Base-by-base conservation (phyloP, 73 alveolate species). In the Paramecium biaurelia region DNA sequence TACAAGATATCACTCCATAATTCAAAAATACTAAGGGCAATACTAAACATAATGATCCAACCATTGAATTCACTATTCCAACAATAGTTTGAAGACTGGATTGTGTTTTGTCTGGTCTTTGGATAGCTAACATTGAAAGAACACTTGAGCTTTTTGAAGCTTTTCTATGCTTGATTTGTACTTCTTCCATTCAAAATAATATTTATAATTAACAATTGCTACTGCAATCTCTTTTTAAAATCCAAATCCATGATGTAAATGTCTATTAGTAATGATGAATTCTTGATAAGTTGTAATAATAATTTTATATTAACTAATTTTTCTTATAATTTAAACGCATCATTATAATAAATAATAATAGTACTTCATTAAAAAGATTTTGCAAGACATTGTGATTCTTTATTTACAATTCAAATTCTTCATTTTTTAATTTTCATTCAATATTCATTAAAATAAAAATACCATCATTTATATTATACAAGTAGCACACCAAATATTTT, bases 41-140 rank as follows among this genome's bases (percentile, higher is more conserved):
- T 2, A 89, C 85, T 34, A 89, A 53, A 43, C 89, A 70, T 14
- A 89, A 57, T 1, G 94, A 89, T 9, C 94, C 94, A 43, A 89
- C 94, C 94, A 89, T 89, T 28, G 94, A 89, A 24, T 89, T 89
- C 0, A 85, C 74, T 42, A 89, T 70, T 21, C 92, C 94, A 21
- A 89, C 43, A 4, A 89, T 89, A 1, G 94, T 89, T 79, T 79
- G 15, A 0, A 79, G 6, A 24, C 74, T 79, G 0, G 90, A 38
- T 12, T 79, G 21, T 43, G 45, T 43, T 12, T 72, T 12, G 18
- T 72, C 58, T 35, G 86, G 37, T 12, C 86, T 42, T 63, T 63
- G 3, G 1, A 63, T 63, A 3, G 84, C 84, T 30, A 63, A 26
- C 45, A 63, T 26, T 12, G 84, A 63, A 4, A 63, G 3, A 26